Conservation (phyloP, 345 rosid genomes). For the Toxicodendron radicans region DNA sequence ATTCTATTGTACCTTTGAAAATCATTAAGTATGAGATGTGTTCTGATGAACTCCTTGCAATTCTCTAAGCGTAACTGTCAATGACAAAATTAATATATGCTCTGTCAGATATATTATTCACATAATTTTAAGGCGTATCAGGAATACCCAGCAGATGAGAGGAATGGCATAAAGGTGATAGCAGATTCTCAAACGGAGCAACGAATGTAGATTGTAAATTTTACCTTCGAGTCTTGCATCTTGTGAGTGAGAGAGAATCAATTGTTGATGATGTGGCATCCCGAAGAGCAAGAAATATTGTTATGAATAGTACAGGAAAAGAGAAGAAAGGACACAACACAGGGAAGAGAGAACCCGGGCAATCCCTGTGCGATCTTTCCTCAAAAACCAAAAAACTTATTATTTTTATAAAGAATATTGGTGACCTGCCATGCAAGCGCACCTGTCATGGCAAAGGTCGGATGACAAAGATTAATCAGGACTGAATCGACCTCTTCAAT, state of each 20-base stretch:
- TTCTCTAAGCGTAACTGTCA: conserved; percentile 1
- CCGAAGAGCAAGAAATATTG: not conserved
- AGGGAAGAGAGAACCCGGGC: conserved; percentile 76
- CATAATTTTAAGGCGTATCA: not conserved
- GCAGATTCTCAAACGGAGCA: not conserved
- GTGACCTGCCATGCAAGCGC: conserved; percentile 97
- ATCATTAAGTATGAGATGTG: conserved; percentile 7
- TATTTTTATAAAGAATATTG: conserved; percentile 44
- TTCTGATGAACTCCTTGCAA: conserved; percentile 10
- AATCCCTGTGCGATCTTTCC: conserved; percentile 88
- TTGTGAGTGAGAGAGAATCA: conserved; percentile 45
- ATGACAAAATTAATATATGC: conserved; percentile 5
- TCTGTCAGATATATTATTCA: not conserved
- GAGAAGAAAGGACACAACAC: conserved; percentile 8
- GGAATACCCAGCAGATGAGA: no score
- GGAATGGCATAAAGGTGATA: not conserved
- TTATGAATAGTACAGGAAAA: not conserved
- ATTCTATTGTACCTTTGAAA: conserved; percentile 5
- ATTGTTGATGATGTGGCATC: conserved; percentile 25
- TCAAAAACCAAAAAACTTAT: conserved; percentile 37
- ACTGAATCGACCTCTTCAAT: conserved; percentile 31
- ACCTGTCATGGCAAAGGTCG: conserved; percentile 94
- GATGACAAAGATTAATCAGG: conserved; percentile 62
- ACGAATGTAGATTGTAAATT: not conserved
- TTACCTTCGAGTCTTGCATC: conserved; percentile 30